Percentiles rank a stretch among this genome's conserved stretches.
Conservation (phyloP, 495 filamentous ascomycete genomes). For the Tuber umbilicatum region DNA sequence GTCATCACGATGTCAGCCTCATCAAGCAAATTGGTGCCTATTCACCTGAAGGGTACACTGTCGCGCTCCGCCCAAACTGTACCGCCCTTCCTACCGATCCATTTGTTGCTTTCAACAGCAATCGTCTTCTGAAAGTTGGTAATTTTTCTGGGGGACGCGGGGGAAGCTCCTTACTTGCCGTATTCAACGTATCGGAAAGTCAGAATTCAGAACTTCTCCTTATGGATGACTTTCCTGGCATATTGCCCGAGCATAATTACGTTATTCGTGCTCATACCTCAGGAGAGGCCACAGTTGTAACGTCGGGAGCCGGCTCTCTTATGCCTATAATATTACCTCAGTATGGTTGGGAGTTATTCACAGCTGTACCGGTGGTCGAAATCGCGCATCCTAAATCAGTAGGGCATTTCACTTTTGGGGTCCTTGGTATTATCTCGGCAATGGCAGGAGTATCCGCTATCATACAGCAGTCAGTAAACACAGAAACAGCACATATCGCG, state of each 20-base stretch:
- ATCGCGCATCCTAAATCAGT: conserved; percentile 48
- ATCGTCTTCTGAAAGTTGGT: conserved; percentile 66
- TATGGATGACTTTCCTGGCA: conserved; percentile 65
- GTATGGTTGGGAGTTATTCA: conserved; percentile 74
- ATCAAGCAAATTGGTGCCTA: conserved; percentile 60
- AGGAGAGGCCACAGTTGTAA: conserved; percentile 54
- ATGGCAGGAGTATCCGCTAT: conserved; percentile 85
- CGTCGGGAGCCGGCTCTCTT: conserved; percentile 43
- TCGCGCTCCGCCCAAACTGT: conserved; percentile 27
- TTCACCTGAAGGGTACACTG: conserved; percentile 24
- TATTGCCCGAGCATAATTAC: conserved; percentile 52
- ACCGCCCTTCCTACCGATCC: conserved; percentile 48
- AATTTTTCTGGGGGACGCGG: conserved; percentile 48
- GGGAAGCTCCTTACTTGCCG: conserved; percentile 49
- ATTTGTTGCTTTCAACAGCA: conserved; percentile 68
- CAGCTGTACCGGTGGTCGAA: conserved; percentile 57
- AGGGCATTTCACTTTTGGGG: conserved; percentile 50
- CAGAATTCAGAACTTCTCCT: conserved; percentile 59
- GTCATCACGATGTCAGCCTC: conserved; percentile 64
- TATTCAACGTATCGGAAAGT: conserved; percentile 68
- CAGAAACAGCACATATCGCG: conserved; percentile 56
- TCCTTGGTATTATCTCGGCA: conserved; percentile 77
- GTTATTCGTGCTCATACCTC: conserved; percentile 64
- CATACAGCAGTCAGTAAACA: conserved; percentile 51
- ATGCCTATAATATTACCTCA: conserved; percentile 56